Conservation (phyloP, 176 grass and related monocot species). For the Carex pumila region DNA sequence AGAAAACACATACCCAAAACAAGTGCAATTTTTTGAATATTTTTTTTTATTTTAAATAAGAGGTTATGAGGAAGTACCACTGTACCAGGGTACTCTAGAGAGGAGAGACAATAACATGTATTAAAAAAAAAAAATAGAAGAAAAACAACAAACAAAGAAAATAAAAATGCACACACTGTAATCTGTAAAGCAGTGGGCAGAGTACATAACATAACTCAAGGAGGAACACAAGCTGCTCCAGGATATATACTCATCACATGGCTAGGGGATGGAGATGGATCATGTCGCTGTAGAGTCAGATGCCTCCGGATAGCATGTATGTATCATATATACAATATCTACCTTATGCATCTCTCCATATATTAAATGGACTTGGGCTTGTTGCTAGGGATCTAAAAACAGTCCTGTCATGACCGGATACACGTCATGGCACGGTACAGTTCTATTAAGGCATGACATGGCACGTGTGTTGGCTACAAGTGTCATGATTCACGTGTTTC, state of each 20-base stretch:
- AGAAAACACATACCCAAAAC: not conserved
- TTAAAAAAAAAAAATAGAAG: not conserved
- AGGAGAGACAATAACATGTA: not conserved
- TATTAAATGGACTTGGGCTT: not conserved
- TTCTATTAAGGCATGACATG: too few relatives aligned
- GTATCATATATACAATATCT: not conserved
- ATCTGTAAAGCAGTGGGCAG: not conserved
- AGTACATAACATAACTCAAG: not conserved
- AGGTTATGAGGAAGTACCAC: not conserved
- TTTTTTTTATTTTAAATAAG: not conserved
- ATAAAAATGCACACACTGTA: not conserved
- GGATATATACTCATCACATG: not conserved
- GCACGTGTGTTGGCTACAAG: too few relatives aligned
- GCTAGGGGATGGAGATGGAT: slow-evolving; percentile 5
- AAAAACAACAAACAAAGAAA: not conserved
- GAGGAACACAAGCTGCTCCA: not conserved
- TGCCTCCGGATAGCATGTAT: not conserved
- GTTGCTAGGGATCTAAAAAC: not conserved
- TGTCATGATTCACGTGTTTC: too few relatives aligned
- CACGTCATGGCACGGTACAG: too few relatives aligned
- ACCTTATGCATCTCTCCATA: not conserved
- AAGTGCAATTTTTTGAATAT: not conserved
- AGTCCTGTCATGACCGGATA: too few relatives aligned
- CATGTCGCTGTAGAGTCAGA: not conserved
- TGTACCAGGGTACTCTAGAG: not conserved